Evolutionary conservation across 1,139 yeast genomes (phyloP).

Genomic region (Saccharomyces hybrid): DNA sequence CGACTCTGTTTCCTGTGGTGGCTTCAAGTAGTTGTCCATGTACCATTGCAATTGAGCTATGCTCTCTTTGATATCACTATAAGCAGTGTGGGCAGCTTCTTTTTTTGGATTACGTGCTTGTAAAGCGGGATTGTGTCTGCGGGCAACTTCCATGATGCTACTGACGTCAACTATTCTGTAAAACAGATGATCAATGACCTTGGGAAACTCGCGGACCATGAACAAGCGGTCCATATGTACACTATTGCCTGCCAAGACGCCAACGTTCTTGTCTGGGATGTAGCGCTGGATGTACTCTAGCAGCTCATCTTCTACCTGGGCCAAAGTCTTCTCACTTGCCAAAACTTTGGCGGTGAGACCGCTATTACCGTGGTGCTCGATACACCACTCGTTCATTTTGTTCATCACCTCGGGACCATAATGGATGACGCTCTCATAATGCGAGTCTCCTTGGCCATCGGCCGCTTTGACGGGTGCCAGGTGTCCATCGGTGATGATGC

Average conservation of each 20-base stretch:
- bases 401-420: slow-evolving; percentile 59
- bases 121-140: slow-evolving; percentile 64
- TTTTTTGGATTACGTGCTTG: slow-evolving; percentile 52
- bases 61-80: slow-evolving; percentile 80
- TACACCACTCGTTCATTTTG: slow-evolving; percentile 81
- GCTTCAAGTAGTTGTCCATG: slow-evolving; percentile 50
- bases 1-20: slow-evolving; percentile 18
- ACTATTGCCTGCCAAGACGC: slow-evolving; percentile 82
- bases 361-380: slow-evolving; percentile 63
- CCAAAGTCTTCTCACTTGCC: slow-evolving; percentile 45
- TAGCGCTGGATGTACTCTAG: slow-evolving; percentile 51
- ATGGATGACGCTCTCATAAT: slow-evolving; percentile 73
- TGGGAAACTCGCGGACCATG: slow-evolving; percentile 77
- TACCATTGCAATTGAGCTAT: slow-evolving; percentile 79
- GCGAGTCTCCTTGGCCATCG: slow-evolving; percentile 9
- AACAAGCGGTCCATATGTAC: slow-evolving; percentile 88
- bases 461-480: slow-evolving; percentile 39
- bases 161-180: slow-evolving; percentile 89
- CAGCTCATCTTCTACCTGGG: slow-evolving; percentile 57
- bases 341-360: slow-evolving; percentile 74
- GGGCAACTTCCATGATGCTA: slow-evolving; percentile 68
- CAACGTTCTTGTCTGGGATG: slow-evolving; percentile 47
- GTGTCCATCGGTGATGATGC: slow-evolving; percentile 78
- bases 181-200: slow-evolving; percentile 60
- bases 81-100: slow-evolving; percentile 71